Conservation (phyloP, 306 rosid genomes). For the Quercus alba region DNA sequence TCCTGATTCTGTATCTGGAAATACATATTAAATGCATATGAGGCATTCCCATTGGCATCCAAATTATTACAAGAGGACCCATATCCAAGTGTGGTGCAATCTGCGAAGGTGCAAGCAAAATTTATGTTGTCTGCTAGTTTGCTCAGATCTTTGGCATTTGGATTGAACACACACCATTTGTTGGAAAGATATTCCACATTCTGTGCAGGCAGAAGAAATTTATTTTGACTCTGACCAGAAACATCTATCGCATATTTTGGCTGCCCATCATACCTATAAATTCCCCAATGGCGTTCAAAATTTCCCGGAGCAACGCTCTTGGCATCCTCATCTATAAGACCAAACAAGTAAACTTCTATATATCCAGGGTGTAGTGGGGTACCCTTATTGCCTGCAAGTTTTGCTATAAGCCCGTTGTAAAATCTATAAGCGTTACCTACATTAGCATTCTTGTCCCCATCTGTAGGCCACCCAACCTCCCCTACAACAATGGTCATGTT, state of each 20-base stretch:
- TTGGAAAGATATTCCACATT: conserved; percentile 61
- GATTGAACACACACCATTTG: conserved; percentile 81
- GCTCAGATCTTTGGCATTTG: conserved; percentile 78
- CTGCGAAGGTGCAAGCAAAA: conserved; percentile 72
- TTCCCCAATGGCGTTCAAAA: conserved; percentile 98
- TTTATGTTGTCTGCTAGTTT: conserved; percentile 73
- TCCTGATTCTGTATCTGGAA: conserved; percentile 82
- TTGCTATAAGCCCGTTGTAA: conserved; percentile 73
- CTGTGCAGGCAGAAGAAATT: conserved; percentile 55
- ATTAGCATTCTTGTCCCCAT: conserved; percentile 92
- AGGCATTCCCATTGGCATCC: conserved; percentile 86
- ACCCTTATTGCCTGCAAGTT: conserved; percentile 70
- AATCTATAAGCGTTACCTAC: conserved; percentile 68
- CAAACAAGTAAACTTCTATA: conserved; percentile 85
- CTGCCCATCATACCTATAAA: conserved; percentile 82
- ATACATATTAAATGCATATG: conserved; percentile 91
- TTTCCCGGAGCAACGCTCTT: conserved; percentile 86
- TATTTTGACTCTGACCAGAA: conserved; percentile 78
- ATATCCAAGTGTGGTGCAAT: conserved; percentile 88
- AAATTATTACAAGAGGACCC: conserved; percentile 87
- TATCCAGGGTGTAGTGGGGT: conserved; percentile 76
- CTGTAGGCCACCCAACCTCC: conserved; percentile 99
- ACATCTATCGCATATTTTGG: conserved; percentile 75
- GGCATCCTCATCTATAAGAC: conserved; percentile 80
- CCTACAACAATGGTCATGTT: conserved; percentile 78